Evolutionary conservation across 495 filamentous ascomycete genomes (phyloP).

Genomic region (Mycothermus thermophilus): DNA sequence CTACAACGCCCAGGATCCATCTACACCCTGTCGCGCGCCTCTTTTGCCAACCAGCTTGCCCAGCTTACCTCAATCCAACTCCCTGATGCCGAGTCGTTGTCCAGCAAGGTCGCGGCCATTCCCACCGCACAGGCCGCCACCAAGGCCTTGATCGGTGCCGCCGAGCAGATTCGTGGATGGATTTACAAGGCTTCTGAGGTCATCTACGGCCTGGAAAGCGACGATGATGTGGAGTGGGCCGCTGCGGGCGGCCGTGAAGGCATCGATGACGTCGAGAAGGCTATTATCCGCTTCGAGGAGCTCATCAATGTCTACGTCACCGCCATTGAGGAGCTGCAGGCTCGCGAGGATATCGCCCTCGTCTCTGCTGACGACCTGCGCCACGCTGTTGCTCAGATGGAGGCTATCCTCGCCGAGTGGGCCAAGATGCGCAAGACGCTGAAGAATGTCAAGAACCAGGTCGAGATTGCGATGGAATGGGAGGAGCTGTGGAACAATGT

Average conservation of each 20-base stretch:
- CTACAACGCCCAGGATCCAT: conserved; percentile 59
- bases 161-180: conserved; percentile 85
- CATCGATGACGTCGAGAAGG: conserved; percentile 74
- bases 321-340: conserved; percentile 79
- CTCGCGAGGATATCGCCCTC: conserved; percentile 56
- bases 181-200: conserved; percentile 81
- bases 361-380: conserved; percentile 55
- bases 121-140: conserved; percentile 67
- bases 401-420: conserved; percentile 74
- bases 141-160: conserved; percentile 61
- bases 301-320: conserved; percentile 79
- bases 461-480: conserved; percentile 97
- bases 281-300: conserved; percentile 70
- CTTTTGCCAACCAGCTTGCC: conserved; percentile 80
- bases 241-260: conserved; percentile 84
- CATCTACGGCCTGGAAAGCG: conserved; percentile 68
- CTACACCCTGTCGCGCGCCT: conserved; percentile 76
- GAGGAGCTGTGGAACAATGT: conserved; percentile 92
- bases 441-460: conserved; percentile 68
- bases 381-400: conserved; percentile 71
- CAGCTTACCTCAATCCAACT: conserved; percentile 75
- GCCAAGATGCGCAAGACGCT: conserved; percentile 59
- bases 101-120: conserved; percentile 67
- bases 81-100: conserved; percentile 67
- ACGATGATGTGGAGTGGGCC: conserved; percentile 96